Evolutionary conservation across 140 eudicot species (phyloP).

Genomic region (Cichorium intybus): DNA sequence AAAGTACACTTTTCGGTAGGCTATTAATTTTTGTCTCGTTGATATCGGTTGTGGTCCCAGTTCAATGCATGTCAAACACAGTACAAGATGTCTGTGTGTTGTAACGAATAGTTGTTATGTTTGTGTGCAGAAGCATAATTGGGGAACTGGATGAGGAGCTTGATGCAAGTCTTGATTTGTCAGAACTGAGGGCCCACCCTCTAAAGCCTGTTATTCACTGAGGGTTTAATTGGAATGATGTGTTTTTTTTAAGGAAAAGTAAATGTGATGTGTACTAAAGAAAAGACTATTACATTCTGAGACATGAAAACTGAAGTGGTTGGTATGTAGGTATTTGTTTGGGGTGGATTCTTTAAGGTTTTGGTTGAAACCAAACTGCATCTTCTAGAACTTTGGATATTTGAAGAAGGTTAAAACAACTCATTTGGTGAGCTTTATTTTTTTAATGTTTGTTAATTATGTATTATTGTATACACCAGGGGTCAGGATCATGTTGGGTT

Average conservation of each 20-base stretch:
- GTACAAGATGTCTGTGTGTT: too few relatives aligned
- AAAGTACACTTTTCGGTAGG: too few relatives aligned
- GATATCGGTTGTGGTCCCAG: too few relatives aligned
- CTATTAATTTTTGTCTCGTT: too few relatives aligned
- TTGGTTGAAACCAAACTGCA: neutral
- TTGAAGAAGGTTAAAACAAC: neutral
- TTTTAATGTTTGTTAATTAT: too few relatives aligned
- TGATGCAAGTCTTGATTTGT: constrained; percentile 65
- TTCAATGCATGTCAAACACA: too few relatives aligned
- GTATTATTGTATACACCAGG: too few relatives aligned
- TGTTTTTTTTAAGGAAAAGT: neutral
- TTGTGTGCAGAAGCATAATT: constrained; percentile 33
- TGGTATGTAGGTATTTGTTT: constrained; percentile 2
- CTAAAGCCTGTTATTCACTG: constrained; percentile 77
- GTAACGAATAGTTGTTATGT: neutral
- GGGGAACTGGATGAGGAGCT: constrained; percentile 43
- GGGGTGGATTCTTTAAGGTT: constrained; percentile 9
- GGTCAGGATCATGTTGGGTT: too few relatives aligned
- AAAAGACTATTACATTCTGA: neutral
- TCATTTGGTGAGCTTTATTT: constrained; percentile 4
- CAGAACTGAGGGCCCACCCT: constrained; percentile 82
- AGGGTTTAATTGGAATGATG: constrained; percentile 7
- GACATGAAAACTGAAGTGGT: neutral
- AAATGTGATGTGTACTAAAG: constrained; percentile 10
- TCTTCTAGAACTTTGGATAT: neutral